Percentiles rank a stretch among this genome's conserved stretches.
These are phyloP conservation scores for Eucalyptus erythrocorys DNA, from an alignment of 345 rosid genomes.

Conservation along the genomic window DNA sequence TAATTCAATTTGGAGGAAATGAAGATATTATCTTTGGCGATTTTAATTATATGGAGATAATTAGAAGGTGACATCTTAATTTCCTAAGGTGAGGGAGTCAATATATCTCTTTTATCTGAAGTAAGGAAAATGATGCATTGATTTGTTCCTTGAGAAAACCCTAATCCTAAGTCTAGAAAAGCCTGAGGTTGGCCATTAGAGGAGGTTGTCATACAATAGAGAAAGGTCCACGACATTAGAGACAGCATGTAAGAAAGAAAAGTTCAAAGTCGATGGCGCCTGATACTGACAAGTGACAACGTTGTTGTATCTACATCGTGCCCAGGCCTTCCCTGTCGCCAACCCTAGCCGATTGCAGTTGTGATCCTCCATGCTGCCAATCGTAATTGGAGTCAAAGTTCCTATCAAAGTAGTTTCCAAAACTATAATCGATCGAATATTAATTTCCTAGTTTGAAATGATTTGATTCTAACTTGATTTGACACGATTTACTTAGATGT, in stretches of 20 bases:
- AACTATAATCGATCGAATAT: not conserved
- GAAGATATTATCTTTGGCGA: not conserved
- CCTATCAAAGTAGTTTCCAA: not conserved
- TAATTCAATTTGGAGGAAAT: not conserved
- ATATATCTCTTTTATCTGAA: not conserved
- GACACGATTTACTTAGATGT: not conserved
- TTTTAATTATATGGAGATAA: not conserved
- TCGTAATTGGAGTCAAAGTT: not conserved
- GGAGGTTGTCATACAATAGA: not conserved
- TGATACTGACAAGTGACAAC: not conserved
- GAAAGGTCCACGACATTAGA: not conserved
- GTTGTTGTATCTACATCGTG: too few species aligned
- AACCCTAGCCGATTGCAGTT: not conserved
- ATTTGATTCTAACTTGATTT: not conserved
- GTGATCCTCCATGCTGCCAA: not conserved
- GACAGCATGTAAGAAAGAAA: not conserved
- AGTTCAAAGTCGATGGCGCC: not conserved
- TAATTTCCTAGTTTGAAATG: not conserved
- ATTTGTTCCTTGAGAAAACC: not conserved
- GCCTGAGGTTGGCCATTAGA: not conserved
- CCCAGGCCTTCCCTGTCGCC: not conserved
- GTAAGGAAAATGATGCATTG: not conserved
- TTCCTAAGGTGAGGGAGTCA: not conserved
- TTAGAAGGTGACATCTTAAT: not conserved
- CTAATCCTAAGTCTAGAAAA: not conserved